Evolutionary conservation across 768 basidiomycete species (phyloP), one percentile per base, ranked within the genome.

Genomic region (Serendipita sp.): DNA sequence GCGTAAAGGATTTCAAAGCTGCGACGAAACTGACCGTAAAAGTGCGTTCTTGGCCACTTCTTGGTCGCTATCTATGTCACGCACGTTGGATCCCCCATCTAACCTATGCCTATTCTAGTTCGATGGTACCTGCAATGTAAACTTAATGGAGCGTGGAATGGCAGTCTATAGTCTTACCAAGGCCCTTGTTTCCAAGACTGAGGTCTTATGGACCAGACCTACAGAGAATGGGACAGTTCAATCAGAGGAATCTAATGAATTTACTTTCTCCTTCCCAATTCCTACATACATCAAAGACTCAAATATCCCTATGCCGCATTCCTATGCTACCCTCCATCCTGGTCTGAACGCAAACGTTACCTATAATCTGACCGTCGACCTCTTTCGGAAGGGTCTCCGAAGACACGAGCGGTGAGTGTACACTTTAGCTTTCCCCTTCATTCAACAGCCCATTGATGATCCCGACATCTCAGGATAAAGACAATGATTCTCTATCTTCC

Each of bases 231-330:
- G 28, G 16, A 28, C 56, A 3, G 8, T 32, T 8, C n/a, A 5
- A 7, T 35, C 56, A 16, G 56, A 60, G 5, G 34, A 23, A 8
- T 28, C 56, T 11, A 23, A 32, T 10, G 71, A 72, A 7, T 71
- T 71, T 66, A 54, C 69, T 3, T 79, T 81, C 70, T 73, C 75
- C 23, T 71, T 80, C 15, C 70, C 74, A 8, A 74, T 79, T 67
- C 79, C 79, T 7, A 67, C 71, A 7, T 70, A 74, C 65, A 70
- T 74, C 45, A 69, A 70, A 30, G 74, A 72, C 16, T 68, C 68
- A 28, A 68, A 44, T 8, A 69, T 69, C 18, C 68, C 68, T 16
- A 73, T 78, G 3, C 79, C 79, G 2, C 78, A 79, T 8, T 76
- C 78, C 2, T 76, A 67, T 67, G 72, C 70, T 65, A 71, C 65